phyloP scores from a whole-genome alignment of 2,329 filamentous ascomycete species.

The Cercospora nicotianae region DNA sequence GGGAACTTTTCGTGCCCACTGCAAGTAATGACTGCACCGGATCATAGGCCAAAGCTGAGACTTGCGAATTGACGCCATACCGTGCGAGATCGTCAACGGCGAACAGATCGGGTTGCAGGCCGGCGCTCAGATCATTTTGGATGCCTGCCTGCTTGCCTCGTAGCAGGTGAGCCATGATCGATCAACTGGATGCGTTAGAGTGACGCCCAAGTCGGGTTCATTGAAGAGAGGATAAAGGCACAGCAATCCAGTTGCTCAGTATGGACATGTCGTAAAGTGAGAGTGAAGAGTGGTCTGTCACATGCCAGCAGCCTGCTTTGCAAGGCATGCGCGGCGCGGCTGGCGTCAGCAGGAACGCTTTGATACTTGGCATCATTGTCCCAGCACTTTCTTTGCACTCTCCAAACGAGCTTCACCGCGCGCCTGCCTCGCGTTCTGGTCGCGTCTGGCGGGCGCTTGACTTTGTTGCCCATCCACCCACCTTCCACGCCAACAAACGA shows the following conservation, averaged over 20 bases:
- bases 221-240: background rate
- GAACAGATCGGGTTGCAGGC: conserved; percentile 75
- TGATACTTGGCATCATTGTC: conserved; percentile 4
- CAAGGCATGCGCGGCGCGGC: conserved; percentile 6
- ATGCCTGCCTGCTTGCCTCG: conserved; percentile 92
- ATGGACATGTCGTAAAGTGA: background rate
- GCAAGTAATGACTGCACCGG: conserved; percentile 91
- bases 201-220: background rate
- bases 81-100: conserved; percentile 76
- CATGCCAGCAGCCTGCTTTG: conserved; percentile 14
- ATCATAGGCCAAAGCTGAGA: conserved; percentile 83
- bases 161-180: conserved; percentile 78
- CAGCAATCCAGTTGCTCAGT: background rate
- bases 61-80: conserved; percentile 69
- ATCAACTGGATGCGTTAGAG: background rate
- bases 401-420: background rate
- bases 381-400: background rate
- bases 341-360: conserved; percentile 11
- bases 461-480: background rate
- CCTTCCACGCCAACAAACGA: background rate
- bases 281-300: conserved; percentile 1
- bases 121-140: conserved; percentile 83
- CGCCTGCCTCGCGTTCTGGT: background rate
- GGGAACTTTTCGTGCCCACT: conserved; percentile 83
- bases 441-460: conserved; percentile 1